These are phyloP conservation scores for Alternaria ventricosa DNA, from an alignment of 2,329 filamentous ascomycete genomes.

Conservation along the genomic window DNA sequence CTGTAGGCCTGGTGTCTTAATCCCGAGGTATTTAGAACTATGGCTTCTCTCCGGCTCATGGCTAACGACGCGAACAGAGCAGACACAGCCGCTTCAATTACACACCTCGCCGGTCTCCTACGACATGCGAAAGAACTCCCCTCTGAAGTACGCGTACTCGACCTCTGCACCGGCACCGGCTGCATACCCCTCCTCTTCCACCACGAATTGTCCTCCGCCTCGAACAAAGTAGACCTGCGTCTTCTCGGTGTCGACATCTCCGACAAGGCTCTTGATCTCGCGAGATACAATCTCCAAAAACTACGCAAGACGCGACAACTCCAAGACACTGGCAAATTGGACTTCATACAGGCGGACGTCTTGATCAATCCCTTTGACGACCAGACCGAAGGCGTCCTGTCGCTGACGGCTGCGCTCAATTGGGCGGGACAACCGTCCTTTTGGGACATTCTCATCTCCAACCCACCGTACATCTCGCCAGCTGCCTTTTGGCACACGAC, in stretches of 20 bases:
- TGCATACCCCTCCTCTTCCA: conserved; percentile 84
- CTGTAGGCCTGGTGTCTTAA: conserved; percentile 79
- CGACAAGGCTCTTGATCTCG: conserved; percentile 66
- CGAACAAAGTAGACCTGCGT: conserved; percentile 47
- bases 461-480: conserved; percentile 88
- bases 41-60: not conserved
- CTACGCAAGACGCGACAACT: conserved; percentile 24
- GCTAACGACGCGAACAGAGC: conserved; percentile 43
- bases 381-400: conserved; percentile 10
- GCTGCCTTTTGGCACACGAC: conserved; percentile 67
- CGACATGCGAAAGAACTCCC: conserved; percentile 27
- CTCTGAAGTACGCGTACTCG: conserved; percentile 67
- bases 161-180: conserved; percentile 89
- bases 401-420: conserved; percentile 27
- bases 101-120: conserved; percentile 40
- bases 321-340: conserved; percentile 39
- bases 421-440: conserved; percentile 20
- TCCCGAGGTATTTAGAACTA: conserved; percentile 68
- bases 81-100: conserved; percentile 54
- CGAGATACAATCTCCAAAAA: conserved; percentile 66
- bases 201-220: conserved; percentile 59
- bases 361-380: conserved; percentile 58
- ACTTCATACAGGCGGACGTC: conserved; percentile 58
- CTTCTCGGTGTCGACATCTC: conserved; percentile 80
- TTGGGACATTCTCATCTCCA: conserved; percentile 76